A percentile compares a stretch with the other conserved stretches of the same genome.
These are phyloP conservation scores for Panaeolus papilionaceus DNA, from an alignment of 768 basidiomycete species.

Conservation along the genomic window DNA sequence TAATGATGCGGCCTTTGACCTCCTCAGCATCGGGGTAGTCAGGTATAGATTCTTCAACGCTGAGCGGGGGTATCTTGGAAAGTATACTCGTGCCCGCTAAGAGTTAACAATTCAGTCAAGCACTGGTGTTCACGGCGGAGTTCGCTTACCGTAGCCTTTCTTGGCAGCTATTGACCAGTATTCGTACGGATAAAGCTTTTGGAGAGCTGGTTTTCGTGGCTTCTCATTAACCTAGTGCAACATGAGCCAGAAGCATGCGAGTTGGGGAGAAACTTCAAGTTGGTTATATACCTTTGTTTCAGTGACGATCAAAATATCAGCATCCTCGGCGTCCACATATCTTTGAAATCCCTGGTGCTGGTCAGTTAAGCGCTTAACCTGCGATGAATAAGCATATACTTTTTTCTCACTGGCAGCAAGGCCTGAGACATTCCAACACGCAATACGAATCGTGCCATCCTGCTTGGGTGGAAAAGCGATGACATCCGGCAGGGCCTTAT, in stretches of 20 bases:
- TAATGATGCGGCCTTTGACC: constrained; percentile 81
- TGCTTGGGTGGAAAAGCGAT: constrained; percentile 61
- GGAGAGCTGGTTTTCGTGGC: constrained; percentile 65
- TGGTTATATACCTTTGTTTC: constrained; percentile 75
- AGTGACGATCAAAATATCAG: constrained; percentile 83
- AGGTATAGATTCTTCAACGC: constrained; percentile 70
- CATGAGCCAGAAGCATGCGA: not conserved
- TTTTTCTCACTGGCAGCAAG: constrained; percentile 80
- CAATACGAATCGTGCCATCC: constrained; percentile 58
- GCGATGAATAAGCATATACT: constrained; percentile 41
- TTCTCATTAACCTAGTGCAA: constrained; percentile 67
- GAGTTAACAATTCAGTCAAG: not conserved
- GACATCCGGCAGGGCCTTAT: constrained; percentile 70
- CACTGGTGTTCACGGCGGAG: not conserved
- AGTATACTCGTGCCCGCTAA: constrained; percentile 83
- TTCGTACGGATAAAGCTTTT: constrained; percentile 66
- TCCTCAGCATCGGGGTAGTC: constrained; percentile 68
- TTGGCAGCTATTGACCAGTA: constrained; percentile 82
- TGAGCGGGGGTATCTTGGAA: constrained; percentile 76
- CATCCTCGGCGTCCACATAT: constrained; percentile 87
- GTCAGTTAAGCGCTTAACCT: not conserved
- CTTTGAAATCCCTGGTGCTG: constrained; percentile 70
- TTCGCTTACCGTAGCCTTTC: constrained; percentile 74
- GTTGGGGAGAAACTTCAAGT: constrained; percentile 11
- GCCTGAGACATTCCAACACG: constrained; percentile 84